Evolutionary conservation across 2,329 filamentous ascomycete species (phyloP), one percentile per base, ranked within the genome.

Genomic region (Blastomyces percursus): DNA sequence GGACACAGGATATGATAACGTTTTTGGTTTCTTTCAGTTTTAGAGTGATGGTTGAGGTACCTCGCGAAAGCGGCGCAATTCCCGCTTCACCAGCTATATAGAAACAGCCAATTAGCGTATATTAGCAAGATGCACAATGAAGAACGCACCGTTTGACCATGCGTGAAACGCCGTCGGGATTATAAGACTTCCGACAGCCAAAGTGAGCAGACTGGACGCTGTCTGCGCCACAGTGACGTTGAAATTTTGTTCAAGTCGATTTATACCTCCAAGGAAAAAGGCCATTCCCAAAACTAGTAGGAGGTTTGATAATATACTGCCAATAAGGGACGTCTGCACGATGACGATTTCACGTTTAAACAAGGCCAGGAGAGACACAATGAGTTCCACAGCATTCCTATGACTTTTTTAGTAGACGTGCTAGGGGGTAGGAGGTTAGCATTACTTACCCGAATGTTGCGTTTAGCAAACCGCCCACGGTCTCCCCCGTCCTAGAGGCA

Each of bases 141-240:
- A 50, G 42, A 61, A 69, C 69, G 64, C 62, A 70, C 75, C 73
- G 12, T 72, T 67, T 44, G 79, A 79, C 76, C 78, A 86, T 38
- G 80, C 77, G 66, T 89, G 83, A 72, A 96, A 96, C 5, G 93
- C 90, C 6, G 91, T 96, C 0, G 93, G 93, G 32, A 96, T 91
- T 67, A 96, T 93, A 67, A 96, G 80, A 69, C 86, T 88, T 59
- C 86, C 87, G 46, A 95, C 89, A 16, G 89, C 87, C 24, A 96
- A 80, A 14, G 90, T 87, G 24, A 96, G 82, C 60, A 96, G 77
- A 70, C 88, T 91, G 16, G 91, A 86, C 3, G 91, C 90, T 0
- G 92, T 96, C 74, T 96, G 91, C 0, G 92, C 92, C 7, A 96
- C 91, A 0, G 90, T 93, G 42, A 89, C 85, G 78, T 96, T 96